Percentiles rank a stretch among this genome's conserved stretches.
These are phyloP conservation scores for Candida morakotiae DNA, from an alignment of 805 yeast species.

Conservation along the genomic window DNA sequence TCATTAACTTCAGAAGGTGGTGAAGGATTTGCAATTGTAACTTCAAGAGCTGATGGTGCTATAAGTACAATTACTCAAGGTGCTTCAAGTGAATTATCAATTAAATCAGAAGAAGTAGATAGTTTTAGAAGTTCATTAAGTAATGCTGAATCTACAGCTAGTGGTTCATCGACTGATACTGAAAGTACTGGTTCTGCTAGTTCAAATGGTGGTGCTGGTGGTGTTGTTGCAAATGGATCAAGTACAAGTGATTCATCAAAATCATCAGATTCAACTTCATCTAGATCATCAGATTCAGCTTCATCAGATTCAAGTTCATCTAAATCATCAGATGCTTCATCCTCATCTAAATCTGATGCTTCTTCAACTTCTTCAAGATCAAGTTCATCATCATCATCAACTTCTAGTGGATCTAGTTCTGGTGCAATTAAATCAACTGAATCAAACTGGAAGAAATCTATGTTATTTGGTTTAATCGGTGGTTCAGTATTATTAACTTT, in stretches of 20 bases:
- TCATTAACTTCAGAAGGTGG: constrained; percentile 5
- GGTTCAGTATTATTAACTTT: constrained; percentile 1
- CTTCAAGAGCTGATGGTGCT: constrained; percentile 5
- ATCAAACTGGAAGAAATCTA: constrained; percentile 1
- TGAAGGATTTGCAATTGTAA: constrained; percentile 1
- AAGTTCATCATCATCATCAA: neutral
- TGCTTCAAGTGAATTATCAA: constrained; percentile 5
- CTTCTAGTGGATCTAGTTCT: neutral
- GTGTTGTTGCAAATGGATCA: neutral
- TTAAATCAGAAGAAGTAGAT: neutral
- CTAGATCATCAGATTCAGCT: neutral
- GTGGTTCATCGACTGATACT: neutral
- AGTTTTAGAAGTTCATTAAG: constrained; percentile 3
- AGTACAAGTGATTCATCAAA: neutral
- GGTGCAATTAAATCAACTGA: neutral
- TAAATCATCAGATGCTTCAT: neutral
- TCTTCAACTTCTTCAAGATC: neutral
- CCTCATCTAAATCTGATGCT: neutral
- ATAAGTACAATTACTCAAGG: constrained; percentile 4
- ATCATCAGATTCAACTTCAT: neutral
- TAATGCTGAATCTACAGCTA: neutral
- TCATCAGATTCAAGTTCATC: neutral
- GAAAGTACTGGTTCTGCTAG: neutral
- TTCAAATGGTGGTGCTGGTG: neutral
- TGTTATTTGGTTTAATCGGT: constrained; percentile 3